Percentiles rank a stretch among this genome's conserved stretches.
Evolutionary conservation across 2,329 filamentous ascomycete species (phyloP).

Genomic region (Remersonia thermophila): DNA sequence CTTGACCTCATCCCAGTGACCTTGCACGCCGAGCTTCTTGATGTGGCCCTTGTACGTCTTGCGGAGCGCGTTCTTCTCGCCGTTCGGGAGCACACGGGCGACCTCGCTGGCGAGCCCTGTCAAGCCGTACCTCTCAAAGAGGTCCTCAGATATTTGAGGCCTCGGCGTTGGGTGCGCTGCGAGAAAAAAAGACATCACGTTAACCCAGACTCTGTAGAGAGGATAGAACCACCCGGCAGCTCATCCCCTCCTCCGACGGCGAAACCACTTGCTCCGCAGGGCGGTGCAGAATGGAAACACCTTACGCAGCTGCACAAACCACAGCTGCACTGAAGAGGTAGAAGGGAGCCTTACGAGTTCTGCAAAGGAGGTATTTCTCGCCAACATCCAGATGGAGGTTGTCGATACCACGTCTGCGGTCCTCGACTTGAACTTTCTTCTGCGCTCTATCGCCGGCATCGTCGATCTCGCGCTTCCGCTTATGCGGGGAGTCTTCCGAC

Average conservation of each 20-base stretch:
- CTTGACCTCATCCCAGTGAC: slow-evolving; percentile 48
- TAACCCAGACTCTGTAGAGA: slow-evolving; percentile 17
- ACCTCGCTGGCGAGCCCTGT: slow-evolving; percentile 46
- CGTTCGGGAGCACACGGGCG: slow-evolving; percentile 50
- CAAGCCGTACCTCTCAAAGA: slow-evolving; percentile 47
- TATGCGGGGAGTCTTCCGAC: slow-evolving; percentile 42
- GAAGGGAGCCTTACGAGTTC: slow-evolving; percentile 52
- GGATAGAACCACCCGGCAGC: neutral
- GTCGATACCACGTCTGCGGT: slow-evolving; percentile 48
- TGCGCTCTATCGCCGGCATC: slow-evolving; percentile 43
- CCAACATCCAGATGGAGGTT: slow-evolving; percentile 55
- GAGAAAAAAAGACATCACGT: slow-evolving; percentile 23
- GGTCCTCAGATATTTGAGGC: slow-evolving; percentile 40
- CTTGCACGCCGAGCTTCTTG: slow-evolving; percentile 49
- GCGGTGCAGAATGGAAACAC: slow-evolving; percentile 11
- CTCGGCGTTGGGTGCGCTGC: slow-evolving; percentile 36
- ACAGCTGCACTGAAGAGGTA: slow-evolving; percentile 14
- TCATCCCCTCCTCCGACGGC: neutral
- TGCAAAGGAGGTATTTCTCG: slow-evolving; percentile 54
- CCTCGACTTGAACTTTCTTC: slow-evolving; percentile 52
- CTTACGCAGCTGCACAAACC: slow-evolving; percentile 4
- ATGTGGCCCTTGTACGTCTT: slow-evolving; percentile 60
- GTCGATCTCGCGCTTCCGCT: slow-evolving; percentile 48
- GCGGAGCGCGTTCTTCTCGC: slow-evolving; percentile 53
- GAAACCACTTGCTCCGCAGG: slow-evolving; percentile 5